These are phyloP conservation scores for Jatropha curcas DNA, from an alignment of 345 rosid genomes.

Conservation along the genomic window DNA sequence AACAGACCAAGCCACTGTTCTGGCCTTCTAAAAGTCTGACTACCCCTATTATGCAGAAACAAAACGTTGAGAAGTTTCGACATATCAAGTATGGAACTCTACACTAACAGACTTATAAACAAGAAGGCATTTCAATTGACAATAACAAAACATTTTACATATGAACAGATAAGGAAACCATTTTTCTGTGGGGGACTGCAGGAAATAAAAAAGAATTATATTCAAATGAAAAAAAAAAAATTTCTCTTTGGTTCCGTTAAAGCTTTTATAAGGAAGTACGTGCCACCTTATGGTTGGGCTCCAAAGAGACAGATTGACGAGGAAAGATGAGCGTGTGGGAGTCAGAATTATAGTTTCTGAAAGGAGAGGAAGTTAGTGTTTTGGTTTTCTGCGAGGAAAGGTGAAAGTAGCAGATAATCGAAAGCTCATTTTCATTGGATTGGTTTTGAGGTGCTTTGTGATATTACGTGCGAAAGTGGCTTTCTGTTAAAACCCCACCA, in stretches of 20 bases:
- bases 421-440: no score
- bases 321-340: no score
- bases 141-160: not conserved
- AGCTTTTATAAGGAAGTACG: not conserved
- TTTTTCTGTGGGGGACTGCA: not conserved
- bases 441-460: no score
- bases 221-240: no score
- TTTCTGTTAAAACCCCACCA: no score
- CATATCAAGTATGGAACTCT: not conserved
- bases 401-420: no score
- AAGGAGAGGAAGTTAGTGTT: no score
- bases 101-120: not conserved
- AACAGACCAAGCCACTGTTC: not conserved
- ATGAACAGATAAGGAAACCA: not conserved
- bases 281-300: not conserved
- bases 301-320: not conserved
- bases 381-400: no score
- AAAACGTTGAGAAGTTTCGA: no score
- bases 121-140: not conserved
- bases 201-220: not conserved
- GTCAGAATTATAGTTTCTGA: no score
- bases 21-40: not conserved
- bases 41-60: not conserved
- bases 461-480: no score
- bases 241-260: not conserved